Percentiles rank a stretch among this genome's conserved stretches.
phyloP scores from a whole-genome alignment of 176 grass and related monocot species.

The Thalia dealbata region DNA sequence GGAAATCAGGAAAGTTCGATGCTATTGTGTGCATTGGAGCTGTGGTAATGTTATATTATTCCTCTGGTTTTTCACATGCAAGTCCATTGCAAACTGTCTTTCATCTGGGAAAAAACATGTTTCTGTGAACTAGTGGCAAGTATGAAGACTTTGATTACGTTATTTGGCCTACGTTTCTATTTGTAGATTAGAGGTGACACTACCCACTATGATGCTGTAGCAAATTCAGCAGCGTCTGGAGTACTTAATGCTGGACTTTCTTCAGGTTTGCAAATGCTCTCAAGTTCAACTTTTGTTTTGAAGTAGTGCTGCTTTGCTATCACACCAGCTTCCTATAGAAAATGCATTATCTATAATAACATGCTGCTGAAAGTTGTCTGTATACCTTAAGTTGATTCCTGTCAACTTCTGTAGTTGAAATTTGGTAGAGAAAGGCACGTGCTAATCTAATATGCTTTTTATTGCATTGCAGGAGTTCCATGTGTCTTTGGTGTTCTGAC shows the following conservation, averaged over 20 bases:
- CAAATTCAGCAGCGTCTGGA: conserved; percentile 87
- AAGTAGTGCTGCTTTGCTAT: neutral
- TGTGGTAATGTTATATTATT: conserved; percentile 39
- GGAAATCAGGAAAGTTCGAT: conserved; percentile 75
- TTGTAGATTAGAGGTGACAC: conserved; percentile 95
- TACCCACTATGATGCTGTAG: conserved; percentile 93
- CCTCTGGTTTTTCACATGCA: neutral
- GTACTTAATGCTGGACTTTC: conserved; percentile 77
- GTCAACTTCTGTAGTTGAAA: neutral
- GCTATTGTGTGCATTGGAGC: conserved; percentile 92
- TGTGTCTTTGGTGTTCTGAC: conserved; percentile 96
- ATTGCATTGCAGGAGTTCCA: conserved; percentile 49
- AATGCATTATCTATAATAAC: neutral
- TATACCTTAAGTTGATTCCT: neutral
- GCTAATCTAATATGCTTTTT: neutral
- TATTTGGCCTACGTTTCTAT: neutral
- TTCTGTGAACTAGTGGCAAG: neutral
- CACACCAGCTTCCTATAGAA: conserved; percentile 6
- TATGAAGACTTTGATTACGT: neutral
- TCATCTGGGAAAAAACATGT: neutral
- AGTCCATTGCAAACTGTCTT: neutral
- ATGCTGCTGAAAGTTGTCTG: neutral
- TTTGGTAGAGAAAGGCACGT: neutral
- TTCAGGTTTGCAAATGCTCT: conserved; percentile 28
- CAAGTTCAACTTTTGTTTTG: neutral